Conservation (phyloP, 169 alveolate genomes). For the Plasmodium gallinaceum region DNA sequence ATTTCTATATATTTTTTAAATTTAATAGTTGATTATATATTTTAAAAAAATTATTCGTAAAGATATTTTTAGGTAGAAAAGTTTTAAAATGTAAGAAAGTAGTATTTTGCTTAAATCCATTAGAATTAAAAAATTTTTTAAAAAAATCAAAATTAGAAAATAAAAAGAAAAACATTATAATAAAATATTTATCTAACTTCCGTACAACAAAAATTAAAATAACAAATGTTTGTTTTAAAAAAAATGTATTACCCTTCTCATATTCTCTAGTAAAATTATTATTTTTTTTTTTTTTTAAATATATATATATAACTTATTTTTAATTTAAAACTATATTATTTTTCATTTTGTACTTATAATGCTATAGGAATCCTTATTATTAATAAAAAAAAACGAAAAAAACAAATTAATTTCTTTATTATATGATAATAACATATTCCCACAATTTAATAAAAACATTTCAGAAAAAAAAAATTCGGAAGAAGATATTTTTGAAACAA, state of each 20-base stretch:
- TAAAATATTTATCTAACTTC: conserved; percentile 25
- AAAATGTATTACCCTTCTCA: conserved; percentile 55
- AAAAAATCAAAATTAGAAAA: conserved; percentile 13
- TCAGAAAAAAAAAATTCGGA: neutral
- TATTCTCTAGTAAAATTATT: conserved; percentile 26
- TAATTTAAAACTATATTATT: neutral
- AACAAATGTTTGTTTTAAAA: conserved; percentile 51
- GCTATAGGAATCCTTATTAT: conserved; percentile 57
- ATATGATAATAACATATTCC: conserved; percentile 55
- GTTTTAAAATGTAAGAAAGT: conserved; percentile 19
- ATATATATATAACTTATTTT: no score
- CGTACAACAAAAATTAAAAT: conserved; percentile 23
- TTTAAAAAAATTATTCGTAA: neutral
- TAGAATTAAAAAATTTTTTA: conserved; percentile 25
- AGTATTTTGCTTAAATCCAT: conserved; percentile 43
- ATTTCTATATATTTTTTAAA: neutral
- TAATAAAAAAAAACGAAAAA: conserved; percentile 28
- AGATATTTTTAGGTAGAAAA: conserved; percentile 44
- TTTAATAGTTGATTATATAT: neutral
- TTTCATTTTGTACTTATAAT: neutral
- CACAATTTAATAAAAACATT: conserved; percentile 4
- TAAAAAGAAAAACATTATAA: conserved; percentile 20
- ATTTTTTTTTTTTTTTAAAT: neutral
- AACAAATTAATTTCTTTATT: conserved; percentile 32
- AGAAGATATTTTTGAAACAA: conserved; percentile 22